Evolutionary conservation across 2,329 filamentous ascomycete species (phyloP), one percentile per base, ranked within the genome.

Genomic region (Coniochaeta prunicola): DNA sequence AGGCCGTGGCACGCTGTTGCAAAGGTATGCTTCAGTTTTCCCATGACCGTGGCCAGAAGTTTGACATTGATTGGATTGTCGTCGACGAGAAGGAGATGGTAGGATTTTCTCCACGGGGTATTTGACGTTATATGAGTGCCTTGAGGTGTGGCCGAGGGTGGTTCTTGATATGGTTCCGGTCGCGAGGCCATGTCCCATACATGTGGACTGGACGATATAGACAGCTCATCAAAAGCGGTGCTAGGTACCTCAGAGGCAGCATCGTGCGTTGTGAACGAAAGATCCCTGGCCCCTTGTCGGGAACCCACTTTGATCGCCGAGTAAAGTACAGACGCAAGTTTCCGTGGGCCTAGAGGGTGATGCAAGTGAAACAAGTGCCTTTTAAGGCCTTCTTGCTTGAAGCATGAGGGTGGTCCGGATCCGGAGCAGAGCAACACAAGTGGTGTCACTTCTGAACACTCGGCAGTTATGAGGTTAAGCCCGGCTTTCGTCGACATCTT

Each of bases 1-100:
- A 76, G 69, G 7, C 80, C 80, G 61, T 82, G 74, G 24, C 67
- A 67, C 1, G 79, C 80, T 15, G 73, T 74, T n/a, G 72, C 68
- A 17, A 73, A 69, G 4, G 70, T 68, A n/a, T 68, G 74, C 2
- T 74, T 70, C 4, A 73, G 65, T 57, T 71, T 75, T 2, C 67
- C 64, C 42, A 75, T 70, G 26, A 72, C 74, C 0, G 72, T 72
- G 0, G 65, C 63, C 0, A 78, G 66, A 1, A 78, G 66, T 38
- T 71, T 68, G 9, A 77, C 61, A 53, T 76, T 77, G 62, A 76
- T 74, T 6, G 69, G 70, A 58, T 77, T 77, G 59, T 76, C 75
- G 56, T 78, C 75, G 1, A 77, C 74, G 1, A 75, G 63, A 7
- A 76, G 65, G 13, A 75, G 56, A 34, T 57, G 59, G 8, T 33